A percentile compares a stretch with the other conserved stretches of the same genome.
Conservation (phyloP, 169 alveolate genomes). For the Sarcocystis neurona region DNA sequence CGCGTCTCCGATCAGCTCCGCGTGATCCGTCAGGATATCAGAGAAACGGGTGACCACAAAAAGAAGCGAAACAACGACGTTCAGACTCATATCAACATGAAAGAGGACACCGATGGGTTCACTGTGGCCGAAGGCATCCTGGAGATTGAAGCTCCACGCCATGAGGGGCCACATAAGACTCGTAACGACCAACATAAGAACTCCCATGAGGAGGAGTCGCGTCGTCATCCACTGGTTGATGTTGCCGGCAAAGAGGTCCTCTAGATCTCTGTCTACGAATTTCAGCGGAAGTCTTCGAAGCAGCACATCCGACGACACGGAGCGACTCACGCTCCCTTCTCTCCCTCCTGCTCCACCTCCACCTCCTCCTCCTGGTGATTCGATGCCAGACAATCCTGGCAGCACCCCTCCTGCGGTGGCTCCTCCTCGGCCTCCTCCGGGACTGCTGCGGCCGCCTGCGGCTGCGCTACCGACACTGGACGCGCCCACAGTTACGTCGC, state of each 20-base stretch:
- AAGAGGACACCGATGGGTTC: constrained; percentile 37
- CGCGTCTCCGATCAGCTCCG: constrained; percentile 11
- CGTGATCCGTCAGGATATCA: background rate
- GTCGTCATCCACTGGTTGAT: constrained; percentile 52
- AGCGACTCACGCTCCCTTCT: constrained; percentile 16
- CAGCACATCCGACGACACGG: constrained; percentile 4
- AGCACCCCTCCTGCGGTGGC: background rate
- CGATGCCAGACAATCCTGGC: too few species aligned
- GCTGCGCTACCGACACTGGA: background rate
- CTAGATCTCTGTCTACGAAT: constrained; percentile 21
- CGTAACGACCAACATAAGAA: constrained; percentile 39
- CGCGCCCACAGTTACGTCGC: background rate
- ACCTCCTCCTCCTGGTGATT: constrained; percentile 7
- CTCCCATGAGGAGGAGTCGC: constrained; percentile 43
- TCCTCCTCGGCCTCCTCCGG: background rate
- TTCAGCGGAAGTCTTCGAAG: constrained; percentile 26
- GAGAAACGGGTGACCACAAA: background rate
- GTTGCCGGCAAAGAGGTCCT: constrained; percentile 43
- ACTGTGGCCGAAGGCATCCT: constrained; percentile 30
- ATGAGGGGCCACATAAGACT: constrained; percentile 51
- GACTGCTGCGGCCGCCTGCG: background rate
- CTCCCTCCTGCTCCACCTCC: background rate
- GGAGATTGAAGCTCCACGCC: constrained; percentile 49
- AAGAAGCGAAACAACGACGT: constrained; percentile 4
- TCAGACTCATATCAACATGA: constrained; percentile 29